phyloP scores from a whole-genome alignment of 306 rosid genomes.

The Cotoneaster glaucophyllus region DNA sequence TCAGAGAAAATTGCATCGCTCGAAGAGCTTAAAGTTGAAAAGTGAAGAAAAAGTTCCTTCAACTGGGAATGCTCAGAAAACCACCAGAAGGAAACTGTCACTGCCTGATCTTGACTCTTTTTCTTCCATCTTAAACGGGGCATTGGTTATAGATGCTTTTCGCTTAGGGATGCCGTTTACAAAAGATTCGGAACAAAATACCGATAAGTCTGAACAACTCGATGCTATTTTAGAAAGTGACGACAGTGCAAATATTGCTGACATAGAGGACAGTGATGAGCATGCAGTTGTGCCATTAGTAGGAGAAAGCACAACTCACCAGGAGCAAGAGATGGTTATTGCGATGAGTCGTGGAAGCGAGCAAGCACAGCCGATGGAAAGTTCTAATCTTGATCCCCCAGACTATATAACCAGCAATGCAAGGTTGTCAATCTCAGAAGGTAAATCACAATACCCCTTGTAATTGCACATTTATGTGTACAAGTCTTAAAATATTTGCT shows the following conservation, averaged over 20 bases:
- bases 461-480: neutral
- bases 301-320: conserved; percentile 23
- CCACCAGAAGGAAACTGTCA: conserved; percentile 63
- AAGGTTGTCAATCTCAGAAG: conserved; percentile 29
- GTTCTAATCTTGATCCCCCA: conserved; percentile 27
- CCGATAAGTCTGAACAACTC: conserved; percentile 15
- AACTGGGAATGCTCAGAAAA: conserved; percentile 30
- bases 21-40: conserved; percentile 55
- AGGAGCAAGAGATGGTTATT: conserved; percentile 22
- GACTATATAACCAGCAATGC: conserved; percentile 19
- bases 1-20: conserved; percentile 32
- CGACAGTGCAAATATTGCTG: conserved; percentile 11
- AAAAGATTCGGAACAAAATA: neutral
- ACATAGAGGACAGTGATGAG: conserved; percentile 16
- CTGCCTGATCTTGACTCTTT: conserved; percentile 62
- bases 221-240: conserved; percentile 25
- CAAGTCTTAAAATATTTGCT: no score
- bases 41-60: conserved; percentile 43
- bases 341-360: conserved; percentile 20
- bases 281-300: conserved; percentile 12
- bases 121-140: conserved; percentile 51
- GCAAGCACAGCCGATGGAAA: conserved; percentile 4
- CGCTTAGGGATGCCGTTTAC: no score
- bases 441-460: conserved; percentile 24
- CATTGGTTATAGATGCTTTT: conserved; percentile 19